Evolutionary conservation across 257 asterid species (phyloP).

Genomic region (Nicotiana sylvestris): DNA sequence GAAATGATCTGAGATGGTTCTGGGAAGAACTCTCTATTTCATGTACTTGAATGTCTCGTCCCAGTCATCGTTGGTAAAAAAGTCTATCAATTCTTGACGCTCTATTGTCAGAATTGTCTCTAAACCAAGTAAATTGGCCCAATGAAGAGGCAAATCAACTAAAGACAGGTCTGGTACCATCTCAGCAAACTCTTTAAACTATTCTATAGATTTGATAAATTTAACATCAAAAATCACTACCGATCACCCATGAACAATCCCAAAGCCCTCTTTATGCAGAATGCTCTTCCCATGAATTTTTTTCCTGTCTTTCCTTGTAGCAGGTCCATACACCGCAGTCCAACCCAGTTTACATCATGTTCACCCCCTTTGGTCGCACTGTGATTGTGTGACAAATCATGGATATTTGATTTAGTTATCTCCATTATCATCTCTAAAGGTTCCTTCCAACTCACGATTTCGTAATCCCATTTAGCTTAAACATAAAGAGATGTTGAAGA

Average conservation of each 20-base stretch:
- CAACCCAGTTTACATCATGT: neutral
- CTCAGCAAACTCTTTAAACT: neutral
- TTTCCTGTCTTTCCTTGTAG: neutral
- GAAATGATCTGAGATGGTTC: neutral
- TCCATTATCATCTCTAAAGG: neutral
- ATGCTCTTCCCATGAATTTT: neutral
- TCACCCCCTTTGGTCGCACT: neutral
- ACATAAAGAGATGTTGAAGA: neutral
- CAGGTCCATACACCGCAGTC: neutral
- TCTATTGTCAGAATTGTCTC: neutral
- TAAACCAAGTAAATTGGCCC: neutral
- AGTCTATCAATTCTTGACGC: neutral
- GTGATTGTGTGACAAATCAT: neutral
- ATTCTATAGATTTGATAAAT: neutral
- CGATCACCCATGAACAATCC: neutral
- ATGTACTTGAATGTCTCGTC: neutral
- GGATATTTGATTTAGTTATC: neutral
- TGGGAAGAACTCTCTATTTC: neutral
- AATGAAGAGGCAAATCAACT: neutral
- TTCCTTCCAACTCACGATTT: neutral
- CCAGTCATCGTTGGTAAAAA: neutral
- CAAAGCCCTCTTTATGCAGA: neutral
- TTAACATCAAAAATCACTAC: neutral
- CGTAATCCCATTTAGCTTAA: neutral
- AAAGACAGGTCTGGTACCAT: neutral